These are phyloP conservation scores for Aspergillus persii DNA, from an alignment of 2,329 filamentous ascomycete species.

Conservation along the genomic window DNA sequence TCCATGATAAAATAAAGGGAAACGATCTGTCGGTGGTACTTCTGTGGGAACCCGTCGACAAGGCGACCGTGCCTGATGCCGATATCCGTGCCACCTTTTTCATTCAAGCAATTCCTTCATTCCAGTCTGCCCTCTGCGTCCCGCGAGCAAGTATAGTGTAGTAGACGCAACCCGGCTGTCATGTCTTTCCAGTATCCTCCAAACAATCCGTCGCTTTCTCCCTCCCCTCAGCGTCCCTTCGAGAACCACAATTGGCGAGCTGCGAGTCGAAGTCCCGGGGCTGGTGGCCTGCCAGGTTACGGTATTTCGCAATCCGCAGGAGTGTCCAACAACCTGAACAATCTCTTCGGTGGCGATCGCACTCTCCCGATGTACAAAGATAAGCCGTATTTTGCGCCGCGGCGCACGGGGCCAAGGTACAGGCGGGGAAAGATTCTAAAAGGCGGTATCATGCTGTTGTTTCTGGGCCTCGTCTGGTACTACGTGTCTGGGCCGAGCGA, in stretches of 20 bases:
- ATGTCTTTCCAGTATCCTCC: constrained; percentile 63
- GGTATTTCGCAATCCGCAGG: constrained; percentile 41
- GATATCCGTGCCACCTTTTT: not conserved
- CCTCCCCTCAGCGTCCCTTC: constrained; percentile 59
- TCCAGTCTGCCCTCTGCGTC: not conserved
- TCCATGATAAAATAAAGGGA: not conserved
- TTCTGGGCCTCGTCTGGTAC: constrained; percentile 64
- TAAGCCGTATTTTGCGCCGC: constrained; percentile 72
- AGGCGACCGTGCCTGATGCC: not conserved
- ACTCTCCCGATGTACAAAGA: constrained; percentile 97
- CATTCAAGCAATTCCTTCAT: not conserved
- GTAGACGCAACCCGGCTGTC: constrained; percentile 9
- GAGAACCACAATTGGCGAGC: constrained; percentile 66
- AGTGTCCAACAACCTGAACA: constrained; percentile 62
- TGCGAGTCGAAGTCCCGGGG: constrained; percentile 45
- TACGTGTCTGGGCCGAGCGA: constrained; percentile 36
- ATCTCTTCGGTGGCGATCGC: constrained; percentile 61
- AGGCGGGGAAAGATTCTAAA: constrained; percentile 64
- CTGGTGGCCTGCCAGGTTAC: constrained; percentile 42
- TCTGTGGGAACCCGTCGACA: not conserved
- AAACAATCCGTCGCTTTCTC: constrained; percentile 67
- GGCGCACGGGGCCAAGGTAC: constrained; percentile 56
- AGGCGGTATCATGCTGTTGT: constrained; percentile 54
- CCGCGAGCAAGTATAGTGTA: constrained; percentile 3
- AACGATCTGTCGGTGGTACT: not conserved